Base-by-base conservation (phyloP, 139 green algal species). In the Chlorokybus atmophyticus region DNA sequence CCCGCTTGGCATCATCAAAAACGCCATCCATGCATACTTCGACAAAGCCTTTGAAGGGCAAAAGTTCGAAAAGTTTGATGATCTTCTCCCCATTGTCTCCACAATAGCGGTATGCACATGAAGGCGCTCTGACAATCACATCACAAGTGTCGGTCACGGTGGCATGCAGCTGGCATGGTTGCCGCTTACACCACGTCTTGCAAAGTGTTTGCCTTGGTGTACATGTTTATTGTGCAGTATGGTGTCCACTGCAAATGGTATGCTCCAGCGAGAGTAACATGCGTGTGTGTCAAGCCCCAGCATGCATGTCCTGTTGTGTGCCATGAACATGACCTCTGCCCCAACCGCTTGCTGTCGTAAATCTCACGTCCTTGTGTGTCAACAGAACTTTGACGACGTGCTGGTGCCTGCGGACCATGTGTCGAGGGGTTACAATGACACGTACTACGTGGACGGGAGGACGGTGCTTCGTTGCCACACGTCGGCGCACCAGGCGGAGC, bases 11-110 rank as follows among this genome's bases (percentile, higher is more conserved):
- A 97, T 95, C 67, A 88, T 99, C 64, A 94, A 93, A 64, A 62
- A 53, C n/a, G 88, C 82, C 40, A 99, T 99, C 63, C 83, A 94
- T 44, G 60, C 86, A 30, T 96, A 93, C 79, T 96, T 99, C 61
- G 78, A 95, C 28, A 38, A 66, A 23, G 51, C 54, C 47, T 61
- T 75, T 38, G 55, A 72, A 30, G 70, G 67, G n/a, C n/a, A n/a
- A n/a, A 57, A 73, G 31, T 98, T 93, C 66, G 70, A 56, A 14
- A 87, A 66, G 26, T 93, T 95, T 62, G 87, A 99, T 64, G 70
- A 94, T 60, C 68, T 94, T 48, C 73, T 79, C 32, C 92, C 91
- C 10, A 64, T 99, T 0, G 92, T 98, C 3, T 68, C 75, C 25
- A 81, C 75, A 27, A 68, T 50, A 50, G 49, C 57, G 10, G 62